phyloP scores from a whole-genome alignment of 768 basidiomycete genomes.

The Floccularia luteovirens region DNA sequence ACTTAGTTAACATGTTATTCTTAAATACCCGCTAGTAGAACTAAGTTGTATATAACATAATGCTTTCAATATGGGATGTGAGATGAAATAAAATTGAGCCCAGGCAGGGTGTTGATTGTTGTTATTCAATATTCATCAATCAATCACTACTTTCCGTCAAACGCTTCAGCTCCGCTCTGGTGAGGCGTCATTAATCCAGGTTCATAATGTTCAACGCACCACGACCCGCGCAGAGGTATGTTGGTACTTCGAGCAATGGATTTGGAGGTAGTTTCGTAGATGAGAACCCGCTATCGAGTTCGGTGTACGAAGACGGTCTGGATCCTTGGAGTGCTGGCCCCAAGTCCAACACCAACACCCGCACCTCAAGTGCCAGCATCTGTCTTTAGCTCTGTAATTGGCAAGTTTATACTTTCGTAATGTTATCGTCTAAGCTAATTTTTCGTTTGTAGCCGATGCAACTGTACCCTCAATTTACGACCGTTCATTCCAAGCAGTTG shows the following conservation, averaged over 20 bases:
- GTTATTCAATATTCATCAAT: background rate
- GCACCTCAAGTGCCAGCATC: slow-evolving; percentile 39
- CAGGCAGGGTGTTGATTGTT: slow-evolving; percentile 6
- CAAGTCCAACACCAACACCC: slow-evolving; percentile 64
- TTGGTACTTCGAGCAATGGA: slow-evolving; percentile 42
- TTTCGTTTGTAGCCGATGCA: slow-evolving; percentile 51
- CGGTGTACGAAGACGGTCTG: slow-evolving; percentile 72
- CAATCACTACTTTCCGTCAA: slow-evolving; percentile 2
- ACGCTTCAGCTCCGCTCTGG: slow-evolving; percentile 12
- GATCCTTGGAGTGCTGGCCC: slow-evolving; percentile 78
- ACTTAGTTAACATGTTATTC: background rate
- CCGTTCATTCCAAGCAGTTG: slow-evolving; percentile 64
- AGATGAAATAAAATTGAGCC: background rate
- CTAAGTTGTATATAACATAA: slow-evolving; percentile 4
- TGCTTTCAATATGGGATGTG: background rate
- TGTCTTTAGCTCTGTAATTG: slow-evolving; percentile 65
- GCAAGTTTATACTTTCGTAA: slow-evolving; percentile 23
- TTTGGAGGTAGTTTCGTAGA: slow-evolving; percentile 71
- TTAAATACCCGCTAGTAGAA: slow-evolving; percentile 1
- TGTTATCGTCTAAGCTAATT: slow-evolving; percentile 4
- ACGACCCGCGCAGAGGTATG: slow-evolving; percentile 64
- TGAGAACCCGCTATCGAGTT: slow-evolving; percentile 66
- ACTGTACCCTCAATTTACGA: slow-evolving; percentile 76
- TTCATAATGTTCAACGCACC: slow-evolving; percentile 84
- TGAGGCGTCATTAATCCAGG: no score